These are phyloP conservation scores for Flaveria brownii DNA, from an alignment of 129 eudicot species.

Conservation along the genomic window DNA sequence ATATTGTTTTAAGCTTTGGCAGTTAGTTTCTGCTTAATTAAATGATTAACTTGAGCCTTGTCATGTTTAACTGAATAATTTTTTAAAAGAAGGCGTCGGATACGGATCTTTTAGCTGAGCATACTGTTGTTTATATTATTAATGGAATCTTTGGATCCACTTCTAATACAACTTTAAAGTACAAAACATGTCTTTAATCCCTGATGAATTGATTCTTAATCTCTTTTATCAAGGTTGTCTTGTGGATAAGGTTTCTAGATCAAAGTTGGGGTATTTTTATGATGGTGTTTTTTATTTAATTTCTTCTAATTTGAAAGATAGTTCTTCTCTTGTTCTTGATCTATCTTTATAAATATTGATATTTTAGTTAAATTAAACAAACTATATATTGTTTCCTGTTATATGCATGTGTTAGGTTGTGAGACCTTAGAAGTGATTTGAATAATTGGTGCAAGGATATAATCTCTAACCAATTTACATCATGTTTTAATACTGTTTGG, in stretches of 20 bases:
- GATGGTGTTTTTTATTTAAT: not conserved
- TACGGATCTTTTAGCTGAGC: slow-evolving; percentile 31
- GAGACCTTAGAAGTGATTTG: slow-evolving; percentile 16
- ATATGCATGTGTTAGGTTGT: slow-evolving; percentile 21
- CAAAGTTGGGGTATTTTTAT: slow-evolving; percentile 14
- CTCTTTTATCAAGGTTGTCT: slow-evolving; percentile 14
- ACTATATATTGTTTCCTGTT: not conserved
- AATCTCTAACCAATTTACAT: not conserved
- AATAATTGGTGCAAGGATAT: not conserved
- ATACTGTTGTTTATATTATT: slow-evolving; percentile 34
- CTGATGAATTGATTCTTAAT: slow-evolving; percentile 24
- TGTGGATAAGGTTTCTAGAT: slow-evolving; percentile 34
- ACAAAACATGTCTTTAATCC: slow-evolving; percentile 36
- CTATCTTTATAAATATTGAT: slow-evolving; percentile 2
- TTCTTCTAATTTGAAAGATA: slow-evolving; percentile 8
- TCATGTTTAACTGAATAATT: slow-evolving; percentile 30
- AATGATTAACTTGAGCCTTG: slow-evolving; percentile 18
- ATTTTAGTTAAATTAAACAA: not conserved
- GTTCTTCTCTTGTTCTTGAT: not conserved
- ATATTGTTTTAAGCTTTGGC: slow-evolving; percentile 16
- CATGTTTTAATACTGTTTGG: not conserved
- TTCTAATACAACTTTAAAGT: slow-evolving; percentile 34
- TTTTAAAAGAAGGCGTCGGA: slow-evolving; percentile 28
- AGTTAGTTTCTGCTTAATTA: slow-evolving; percentile 27
- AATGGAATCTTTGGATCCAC: slow-evolving; percentile 38